Conservation (phyloP, 1,139 yeast species). For the Candida sanyaensis region DNA sequence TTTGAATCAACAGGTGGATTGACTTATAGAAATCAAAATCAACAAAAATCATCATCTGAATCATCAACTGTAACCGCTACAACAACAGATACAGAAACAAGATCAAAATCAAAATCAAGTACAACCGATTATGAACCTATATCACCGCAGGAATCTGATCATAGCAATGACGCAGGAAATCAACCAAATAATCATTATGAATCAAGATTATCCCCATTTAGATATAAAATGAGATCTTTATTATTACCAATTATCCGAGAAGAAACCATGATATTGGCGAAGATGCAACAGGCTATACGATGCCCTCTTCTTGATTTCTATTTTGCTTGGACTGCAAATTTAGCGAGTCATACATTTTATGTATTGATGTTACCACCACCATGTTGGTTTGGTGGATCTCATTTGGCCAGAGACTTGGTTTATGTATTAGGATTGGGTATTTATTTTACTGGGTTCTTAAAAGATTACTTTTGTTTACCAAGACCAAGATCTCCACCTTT, state of each 20-base stretch:
- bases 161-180: slow-evolving; percentile 66
- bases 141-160: slow-evolving; percentile 7
- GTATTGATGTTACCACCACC: slow-evolving; percentile 86
- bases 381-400: slow-evolving; percentile 75
- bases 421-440: slow-evolving; percentile 84
- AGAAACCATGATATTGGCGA: slow-evolving; percentile 66
- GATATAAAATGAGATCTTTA: slow-evolving; percentile 58
- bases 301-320: slow-evolving; percentile 63
- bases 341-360: slow-evolving; percentile 93
- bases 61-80: not conserved
- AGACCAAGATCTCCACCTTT: slow-evolving; percentile 92
- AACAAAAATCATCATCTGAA: not conserved
- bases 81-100: not conserved
- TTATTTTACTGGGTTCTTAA: slow-evolving; percentile 71
- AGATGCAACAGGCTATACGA: slow-evolving; percentile 56
- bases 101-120: not conserved
- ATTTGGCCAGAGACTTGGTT: slow-evolving; percentile 67
- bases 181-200: slow-evolving; percentile 67
- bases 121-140: not conserved
- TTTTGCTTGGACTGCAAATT: slow-evolving; percentile 86
- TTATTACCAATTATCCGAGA: slow-evolving; percentile 61
- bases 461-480: slow-evolving; percentile 87
- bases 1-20: not conserved
- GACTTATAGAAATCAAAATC: not conserved
- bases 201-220: slow-evolving; percentile 53